Evolutionary conservation across 78 protist genomes (phyloP).

Genomic region (Dictyostelium firmibasis): DNA sequence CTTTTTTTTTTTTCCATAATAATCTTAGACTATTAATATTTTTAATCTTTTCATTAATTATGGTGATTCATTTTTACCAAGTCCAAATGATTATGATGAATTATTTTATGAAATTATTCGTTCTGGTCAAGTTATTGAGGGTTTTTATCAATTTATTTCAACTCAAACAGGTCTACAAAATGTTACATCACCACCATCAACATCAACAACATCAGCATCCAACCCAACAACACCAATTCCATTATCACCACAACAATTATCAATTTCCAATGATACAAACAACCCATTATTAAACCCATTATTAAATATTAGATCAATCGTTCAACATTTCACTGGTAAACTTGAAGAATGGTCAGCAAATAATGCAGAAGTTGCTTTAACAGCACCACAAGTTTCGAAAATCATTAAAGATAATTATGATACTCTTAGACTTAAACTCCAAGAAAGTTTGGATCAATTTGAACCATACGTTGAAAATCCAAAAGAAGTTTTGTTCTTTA

Average conservation of each 20-base stretch:
- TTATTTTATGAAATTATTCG: conserved; percentile 66
- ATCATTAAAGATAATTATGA: conserved; percentile 62
- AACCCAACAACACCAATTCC: not conserved
- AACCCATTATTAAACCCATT: conserved; percentile 10
- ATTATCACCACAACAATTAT: not conserved
- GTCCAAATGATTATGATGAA: conserved; percentile 75
- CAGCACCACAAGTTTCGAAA: conserved; percentile 22
- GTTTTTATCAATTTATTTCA: not conserved
- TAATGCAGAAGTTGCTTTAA: conserved; percentile 27
- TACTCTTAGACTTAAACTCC: conserved; percentile 36
- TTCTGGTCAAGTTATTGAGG: conserved; percentile 10
- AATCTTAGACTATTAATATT: conserved; percentile 11
- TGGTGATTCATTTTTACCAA: conserved; percentile 75
- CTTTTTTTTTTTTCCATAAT: not conserved
- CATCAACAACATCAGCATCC: not conserved
- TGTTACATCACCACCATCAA: not conserved
- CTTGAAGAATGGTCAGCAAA: conserved; percentile 39
- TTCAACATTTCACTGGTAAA: conserved; percentile 29
- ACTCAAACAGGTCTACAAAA: not conserved
- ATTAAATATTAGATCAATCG: conserved; percentile 26
- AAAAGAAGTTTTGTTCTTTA: conserved; percentile 44
- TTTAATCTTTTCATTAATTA: conserved; percentile 62
- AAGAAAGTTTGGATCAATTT: conserved; percentile 50
- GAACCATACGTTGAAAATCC: conserved; percentile 64
- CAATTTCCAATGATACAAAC: conserved; percentile 14